Evolutionary conservation across 805 yeast genomes (phyloP).

Genomic region (Pichia nakasei): DNA sequence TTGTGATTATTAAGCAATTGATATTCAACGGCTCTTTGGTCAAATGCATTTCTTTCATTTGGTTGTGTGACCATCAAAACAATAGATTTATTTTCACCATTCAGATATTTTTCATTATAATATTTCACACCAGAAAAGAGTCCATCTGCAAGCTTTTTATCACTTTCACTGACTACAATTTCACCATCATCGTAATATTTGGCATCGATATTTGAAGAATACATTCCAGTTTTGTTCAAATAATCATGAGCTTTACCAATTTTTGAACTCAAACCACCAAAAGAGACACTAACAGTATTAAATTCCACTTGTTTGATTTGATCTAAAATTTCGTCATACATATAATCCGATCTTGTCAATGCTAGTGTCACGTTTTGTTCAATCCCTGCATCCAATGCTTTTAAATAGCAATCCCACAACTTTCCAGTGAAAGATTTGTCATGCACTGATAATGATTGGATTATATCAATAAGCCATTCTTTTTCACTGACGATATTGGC

Average conservation of each 20-base stretch:
- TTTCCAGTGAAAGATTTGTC: constrained; percentile 80
- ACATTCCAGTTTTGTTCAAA: constrained; percentile 51
- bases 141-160: constrained; percentile 53
- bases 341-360: constrained; percentile 82
- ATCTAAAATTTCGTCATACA: constrained; percentile 46
- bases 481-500: constrained; percentile 51
- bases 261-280: constrained; percentile 81
- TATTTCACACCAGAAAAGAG: constrained; percentile 55
- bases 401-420: constrained; percentile 50
- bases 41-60: constrained; percentile 81
- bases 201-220: constrained; percentile 33
- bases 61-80: constrained; percentile 78
- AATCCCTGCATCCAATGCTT: constrained; percentile 40
- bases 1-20: constrained; percentile 47
- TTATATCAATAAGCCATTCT: constrained; percentile 53
- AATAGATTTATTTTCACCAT: constrained; percentile 33
- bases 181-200: constrained; percentile 38
- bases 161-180: constrained; percentile 59
- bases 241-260: constrained; percentile 70
- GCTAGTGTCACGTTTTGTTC: constrained; percentile 70
- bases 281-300: constrained; percentile 91
- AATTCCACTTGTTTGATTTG: constrained; percentile 89
- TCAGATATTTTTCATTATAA: constrained; percentile 33
- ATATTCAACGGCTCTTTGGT: constrained; percentile 80
- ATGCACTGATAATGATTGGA: constrained; percentile 44